A percentile compares a stretch with the other conserved stretches of the same genome.
These are phyloP conservation scores for Boletus fagicola DNA, from an alignment of 768 basidiomycete species.

Conservation along the genomic window DNA sequence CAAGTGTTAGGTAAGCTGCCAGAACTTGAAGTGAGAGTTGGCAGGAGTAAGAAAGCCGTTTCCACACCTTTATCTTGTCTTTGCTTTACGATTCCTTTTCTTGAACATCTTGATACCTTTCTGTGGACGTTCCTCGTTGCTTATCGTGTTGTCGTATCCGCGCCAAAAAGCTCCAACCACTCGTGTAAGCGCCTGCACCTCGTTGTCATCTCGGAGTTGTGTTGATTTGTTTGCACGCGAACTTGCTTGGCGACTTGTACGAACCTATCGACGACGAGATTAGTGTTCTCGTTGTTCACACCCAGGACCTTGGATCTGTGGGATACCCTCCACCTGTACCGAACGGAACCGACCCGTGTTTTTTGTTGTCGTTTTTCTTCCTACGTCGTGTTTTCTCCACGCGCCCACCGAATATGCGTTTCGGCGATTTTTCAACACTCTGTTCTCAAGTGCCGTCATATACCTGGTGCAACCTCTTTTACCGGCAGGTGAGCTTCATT, in stretches of 20 bases:
- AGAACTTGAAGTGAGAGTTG: too few species aligned
- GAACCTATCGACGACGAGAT: constrained; percentile 22
- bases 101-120: background rate
- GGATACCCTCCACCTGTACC: constrained; percentile 12
- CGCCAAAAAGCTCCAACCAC: background rate
- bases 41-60: background rate
- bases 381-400: background rate
- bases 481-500: constrained; percentile 62
- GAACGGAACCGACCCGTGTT: constrained; percentile 6
- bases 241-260: constrained; percentile 29
- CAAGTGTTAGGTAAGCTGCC: background rate
- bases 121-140: background rate
- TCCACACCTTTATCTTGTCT: background rate
- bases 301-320: constrained; percentile 13
- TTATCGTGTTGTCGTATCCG: background rate
- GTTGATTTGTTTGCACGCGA: constrained; percentile 32
- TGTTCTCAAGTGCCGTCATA: constrained; percentile 75
- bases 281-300: constrained; percentile 20
- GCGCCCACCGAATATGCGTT: constrained; percentile 42
- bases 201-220: constrained; percentile 30
- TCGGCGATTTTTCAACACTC: constrained; percentile 71
- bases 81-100: background rate
- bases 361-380: background rate
- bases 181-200: constrained; percentile 25
- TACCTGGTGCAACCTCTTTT: constrained; percentile 94